Percentiles rank a stretch among this genome's conserved stretches.
These are phyloP conservation scores for Fusarium goolgardi DNA, from an alignment of 2,329 filamentous ascomycete genomes.

Conservation along the genomic window DNA sequence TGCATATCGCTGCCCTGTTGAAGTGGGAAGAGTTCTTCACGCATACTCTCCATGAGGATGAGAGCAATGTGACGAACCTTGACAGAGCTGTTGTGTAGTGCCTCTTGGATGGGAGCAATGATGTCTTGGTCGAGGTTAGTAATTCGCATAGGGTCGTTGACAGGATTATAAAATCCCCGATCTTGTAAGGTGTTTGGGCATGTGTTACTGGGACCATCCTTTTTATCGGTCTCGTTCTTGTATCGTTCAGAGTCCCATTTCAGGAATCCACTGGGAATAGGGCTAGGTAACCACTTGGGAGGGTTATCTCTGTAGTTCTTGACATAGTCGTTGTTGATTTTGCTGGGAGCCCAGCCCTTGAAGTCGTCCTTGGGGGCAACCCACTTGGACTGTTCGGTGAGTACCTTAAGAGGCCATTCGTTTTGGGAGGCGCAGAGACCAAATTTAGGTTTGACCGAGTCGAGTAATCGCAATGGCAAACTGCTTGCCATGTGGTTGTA, in stretches of 20 bases:
- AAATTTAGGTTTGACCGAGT: slow-evolving; percentile 37
- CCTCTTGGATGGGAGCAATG: slow-evolving; percentile 43
- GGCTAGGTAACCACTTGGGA: slow-evolving; percentile 47
- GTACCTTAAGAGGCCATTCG: slow-evolving; percentile 47
- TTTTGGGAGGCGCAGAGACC: slow-evolving; percentile 41
- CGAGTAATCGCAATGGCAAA: slow-evolving; percentile 46
- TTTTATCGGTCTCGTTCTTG: slow-evolving; percentile 30
- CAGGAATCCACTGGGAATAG: slow-evolving; percentile 44
- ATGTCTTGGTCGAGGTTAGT: slow-evolving; percentile 53
- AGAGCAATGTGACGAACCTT: slow-evolving; percentile 59
- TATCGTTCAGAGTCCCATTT: slow-evolving; percentile 46
- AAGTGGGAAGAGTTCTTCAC: slow-evolving; percentile 59
- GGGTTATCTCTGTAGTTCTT: slow-evolving; percentile 42
- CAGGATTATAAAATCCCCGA: slow-evolving; percentile 50
- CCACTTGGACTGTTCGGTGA: slow-evolving; percentile 45
- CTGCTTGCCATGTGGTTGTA: slow-evolving; percentile 49
- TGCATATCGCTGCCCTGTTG: slow-evolving; percentile 55
- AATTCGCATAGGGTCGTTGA: slow-evolving; percentile 55
- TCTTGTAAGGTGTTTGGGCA: slow-evolving; percentile 32
- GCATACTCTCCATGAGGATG: slow-evolving; percentile 58
- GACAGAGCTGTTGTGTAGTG: slow-evolving; percentile 44
- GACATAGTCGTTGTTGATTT: slow-evolving; percentile 37
- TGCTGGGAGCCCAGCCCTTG: slow-evolving; percentile 52
- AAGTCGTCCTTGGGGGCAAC: slow-evolving; percentile 43
- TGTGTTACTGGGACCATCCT: slow-evolving; percentile 37